Conservation (phyloP, 2,329 filamentous ascomycete genomes). For the Ceratocystis variospora region DNA sequence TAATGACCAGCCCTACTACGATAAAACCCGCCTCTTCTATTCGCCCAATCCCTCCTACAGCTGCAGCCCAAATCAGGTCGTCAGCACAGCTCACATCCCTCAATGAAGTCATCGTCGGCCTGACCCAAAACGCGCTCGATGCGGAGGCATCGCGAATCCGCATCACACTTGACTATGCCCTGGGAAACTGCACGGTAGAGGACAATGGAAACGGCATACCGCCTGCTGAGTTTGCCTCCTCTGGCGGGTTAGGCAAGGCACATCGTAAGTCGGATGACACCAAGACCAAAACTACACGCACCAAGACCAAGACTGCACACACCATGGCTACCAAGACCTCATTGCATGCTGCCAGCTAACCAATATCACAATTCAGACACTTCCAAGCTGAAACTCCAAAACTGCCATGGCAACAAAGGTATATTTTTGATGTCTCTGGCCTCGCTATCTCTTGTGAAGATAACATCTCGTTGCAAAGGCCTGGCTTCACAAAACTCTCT, state of each 20-base stretch:
- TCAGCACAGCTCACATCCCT: conserved; percentile 67
- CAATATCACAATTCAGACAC: conserved; percentile 5
- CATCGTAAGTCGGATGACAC: conserved; percentile 43
- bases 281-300: neutral
- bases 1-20: neutral
- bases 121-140: conserved; percentile 77
- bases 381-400: conserved; percentile 6
- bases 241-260: conserved; percentile 57
- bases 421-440: conserved; percentile 65
- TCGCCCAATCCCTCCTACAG: conserved; percentile 53
- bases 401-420: conserved; percentile 53
- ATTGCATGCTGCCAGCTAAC: neutral
- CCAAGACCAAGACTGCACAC: neutral
- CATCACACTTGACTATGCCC: conserved; percentile 57
- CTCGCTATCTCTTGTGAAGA: conserved; percentile 58
- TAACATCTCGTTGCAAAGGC: conserved; percentile 56
- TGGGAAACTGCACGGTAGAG: conserved; percentile 65
- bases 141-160: conserved; percentile 55
- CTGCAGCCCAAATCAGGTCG: conserved; percentile 68
- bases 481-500: conserved; percentile 51
- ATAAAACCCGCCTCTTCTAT: conserved; percentile 31
- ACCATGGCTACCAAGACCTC: neutral
- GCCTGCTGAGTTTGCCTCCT: conserved; percentile 54
- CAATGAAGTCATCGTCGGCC: conserved; percentile 53
- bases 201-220: conserved; percentile 73